Evolutionary conservation across 2,329 filamentous ascomycete genomes (phyloP), one percentile per base, ranked within the genome.

Genomic region (Chrysoporthe cubensis): DNA sequence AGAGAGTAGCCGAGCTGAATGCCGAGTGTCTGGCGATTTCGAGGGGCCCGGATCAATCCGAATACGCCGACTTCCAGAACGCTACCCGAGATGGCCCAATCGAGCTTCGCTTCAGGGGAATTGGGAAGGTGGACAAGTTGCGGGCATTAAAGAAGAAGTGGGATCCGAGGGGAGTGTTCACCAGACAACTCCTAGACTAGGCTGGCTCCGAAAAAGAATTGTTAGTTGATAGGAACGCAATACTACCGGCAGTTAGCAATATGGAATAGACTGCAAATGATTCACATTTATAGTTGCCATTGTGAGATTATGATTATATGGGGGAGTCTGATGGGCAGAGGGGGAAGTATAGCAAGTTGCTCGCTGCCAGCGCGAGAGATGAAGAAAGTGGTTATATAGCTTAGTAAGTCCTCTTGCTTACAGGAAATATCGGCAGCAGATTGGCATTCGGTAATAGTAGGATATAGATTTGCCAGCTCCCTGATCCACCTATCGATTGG

Each of bases 141-240:
- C 62, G 26, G 48, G 42, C 34, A n/a, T 21, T 63, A 57, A 59
- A 66, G 32, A 64, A 48, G 50, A 62, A 26, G n/a, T 59, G 64
- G 64, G 71, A 72, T 8, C 75, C 75, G 48, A 76, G 72, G 61
- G 74, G 69, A 26, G 74, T 72, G 52, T 66, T 54, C 34, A 66
- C 64, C 21, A 54, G 69, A 7, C 64, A 66, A 4, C 54, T 66
- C 16, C 21, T 62, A 34, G 40, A 66, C 46, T 66, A 62, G 48
- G 4, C 21, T 18, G 13, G 44, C 18, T 46, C 8, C 3, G 44
- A 46, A 18, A 16, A 26, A 26, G 44, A 16, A 46, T 6, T 5
- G 4, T 3, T 46, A 2, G 44, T 18, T 1, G 44, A 16, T n/a
- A 2, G 18, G 14, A 16, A 2, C 14, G 13, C 44, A 18, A 46